phyloP scores from a whole-genome alignment of 106 monocot genomes.

The Dioscorea dumetorum region DNA sequence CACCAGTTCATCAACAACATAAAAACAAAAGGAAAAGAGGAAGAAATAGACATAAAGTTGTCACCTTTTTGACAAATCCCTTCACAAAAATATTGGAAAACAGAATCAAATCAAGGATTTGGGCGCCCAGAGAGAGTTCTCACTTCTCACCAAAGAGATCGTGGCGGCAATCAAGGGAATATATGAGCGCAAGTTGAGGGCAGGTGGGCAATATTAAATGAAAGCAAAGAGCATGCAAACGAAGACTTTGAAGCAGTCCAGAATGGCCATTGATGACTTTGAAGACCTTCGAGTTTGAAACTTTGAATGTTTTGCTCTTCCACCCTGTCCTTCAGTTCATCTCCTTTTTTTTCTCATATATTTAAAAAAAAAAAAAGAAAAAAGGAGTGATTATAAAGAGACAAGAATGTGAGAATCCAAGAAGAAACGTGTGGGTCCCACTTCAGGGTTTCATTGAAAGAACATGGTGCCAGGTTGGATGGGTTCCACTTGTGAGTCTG shows the following conservation, averaged over 20 bases:
- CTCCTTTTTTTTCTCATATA: no score
- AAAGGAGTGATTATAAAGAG: not conserved
- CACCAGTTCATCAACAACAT: not conserved
- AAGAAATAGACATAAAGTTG: not conserved
- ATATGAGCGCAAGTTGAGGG: not conserved
- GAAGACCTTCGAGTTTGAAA: not conserved
- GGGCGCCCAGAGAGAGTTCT: not conserved
- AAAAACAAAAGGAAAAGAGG: not conserved
- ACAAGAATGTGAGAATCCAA: not conserved
- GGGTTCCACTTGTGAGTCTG: not conserved
- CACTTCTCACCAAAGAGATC: not conserved
- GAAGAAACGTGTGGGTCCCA: not conserved
- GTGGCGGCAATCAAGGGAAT: not conserved
- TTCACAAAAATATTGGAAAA: not conserved
- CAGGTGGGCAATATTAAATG: not conserved
- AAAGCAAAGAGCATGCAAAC: not conserved
- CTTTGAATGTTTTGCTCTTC: not conserved
- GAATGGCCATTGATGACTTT: not conserved
- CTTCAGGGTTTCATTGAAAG: not conserved
- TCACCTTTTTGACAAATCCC: not conserved
- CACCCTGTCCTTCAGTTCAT: not conserved
- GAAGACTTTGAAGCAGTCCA: not conserved
- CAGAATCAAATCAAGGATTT: not conserved
- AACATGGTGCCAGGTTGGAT: not conserved
- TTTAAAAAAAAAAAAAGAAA: no score